phyloP scores from a whole-genome alignment of 306 rosid genomes.

The Pyrus bretschneideri region DNA sequence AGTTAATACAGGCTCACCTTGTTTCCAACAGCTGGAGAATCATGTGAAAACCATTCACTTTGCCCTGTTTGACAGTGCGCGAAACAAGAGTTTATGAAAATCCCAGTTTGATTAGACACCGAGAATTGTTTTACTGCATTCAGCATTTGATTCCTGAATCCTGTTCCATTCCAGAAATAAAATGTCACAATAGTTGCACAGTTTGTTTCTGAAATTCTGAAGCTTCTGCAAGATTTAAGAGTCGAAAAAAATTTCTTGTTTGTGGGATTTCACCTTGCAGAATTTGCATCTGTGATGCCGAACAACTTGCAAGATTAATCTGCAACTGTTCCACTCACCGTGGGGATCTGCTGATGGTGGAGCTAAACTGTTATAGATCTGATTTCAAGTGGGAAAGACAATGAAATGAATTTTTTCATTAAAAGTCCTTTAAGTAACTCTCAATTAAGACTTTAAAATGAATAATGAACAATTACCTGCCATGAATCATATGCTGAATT shows the following conservation, averaged over 20 bases:
- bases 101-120: constrained; percentile 46
- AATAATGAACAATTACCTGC: constrained; percentile 49
- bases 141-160: constrained; percentile 74
- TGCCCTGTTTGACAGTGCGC: constrained; percentile 84
- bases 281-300: constrained; percentile 54
- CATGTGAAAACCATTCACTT: constrained; percentile 71
- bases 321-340: constrained; percentile 80
- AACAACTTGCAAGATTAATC: constrained; percentile 64
- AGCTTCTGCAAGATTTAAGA: not conserved
- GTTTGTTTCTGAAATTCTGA: not conserved
- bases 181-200: not conserved
- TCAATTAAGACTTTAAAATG: not conserved
- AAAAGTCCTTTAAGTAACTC: too few relatives aligned
- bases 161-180: constrained; percentile 28
- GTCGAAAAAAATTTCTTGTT: not conserved
- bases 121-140: constrained; percentile 46
- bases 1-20: constrained; percentile 30
- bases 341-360: constrained; percentile 83
- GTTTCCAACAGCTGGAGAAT: constrained; percentile 43
- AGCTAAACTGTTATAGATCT: constrained; percentile 81
- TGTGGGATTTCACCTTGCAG: constrained; percentile 54
- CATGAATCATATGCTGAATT: constrained; percentile 81
- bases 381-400: constrained; percentile 17
- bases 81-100: constrained; percentile 75
- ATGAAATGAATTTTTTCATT: constrained; percentile 1